A percentile compares a stretch with the other conserved stretches of the same genome.
Conservation (phyloP, 768 basidiomycete species). For the Tylopilus felleus region DNA sequence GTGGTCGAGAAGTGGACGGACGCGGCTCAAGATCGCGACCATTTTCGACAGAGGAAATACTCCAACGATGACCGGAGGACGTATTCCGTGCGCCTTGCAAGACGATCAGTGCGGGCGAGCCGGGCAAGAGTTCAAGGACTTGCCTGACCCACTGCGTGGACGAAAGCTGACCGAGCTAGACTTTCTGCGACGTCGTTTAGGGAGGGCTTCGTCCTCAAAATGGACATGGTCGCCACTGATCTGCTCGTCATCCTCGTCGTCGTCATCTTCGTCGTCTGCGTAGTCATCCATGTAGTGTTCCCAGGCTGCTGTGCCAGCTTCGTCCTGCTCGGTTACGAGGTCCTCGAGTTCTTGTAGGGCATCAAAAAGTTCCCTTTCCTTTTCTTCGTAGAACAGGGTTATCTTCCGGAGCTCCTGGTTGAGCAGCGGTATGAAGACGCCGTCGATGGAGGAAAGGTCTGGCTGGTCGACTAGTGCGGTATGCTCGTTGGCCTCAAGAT, state of each 20-base stretch:
- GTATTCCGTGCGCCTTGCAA: slow-evolving; percentile 11
- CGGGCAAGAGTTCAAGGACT: background rate
- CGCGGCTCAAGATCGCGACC: slow-evolving; percentile 34
- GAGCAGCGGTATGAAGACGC: slow-evolving; percentile 67
- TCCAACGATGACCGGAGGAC: slow-evolving; percentile 26
- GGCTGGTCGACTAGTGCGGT: slow-evolving; percentile 49
- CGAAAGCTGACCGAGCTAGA: slow-evolving; percentile 27
- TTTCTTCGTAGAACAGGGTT: slow-evolving; percentile 67
- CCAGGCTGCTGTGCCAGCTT: slow-evolving; percentile 47
- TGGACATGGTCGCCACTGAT: slow-evolving; percentile 17
- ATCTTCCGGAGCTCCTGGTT: slow-evolving; percentile 86
- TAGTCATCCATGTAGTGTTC: slow-evolving; percentile 50
- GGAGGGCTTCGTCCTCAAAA: slow-evolving; percentile 26
- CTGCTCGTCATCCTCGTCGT: slow-evolving; percentile 45
- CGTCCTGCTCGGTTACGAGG: slow-evolving; percentile 57
- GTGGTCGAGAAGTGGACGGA: slow-evolving; percentile 20
- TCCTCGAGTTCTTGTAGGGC: slow-evolving; percentile 59
- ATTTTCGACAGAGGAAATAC: slow-evolving; percentile 48
- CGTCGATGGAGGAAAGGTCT: slow-evolving; percentile 44
- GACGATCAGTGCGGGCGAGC: background rate
- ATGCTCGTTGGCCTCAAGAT: slow-evolving; percentile 65
- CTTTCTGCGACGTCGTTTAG: slow-evolving; percentile 36
- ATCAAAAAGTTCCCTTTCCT: slow-evolving; percentile 68
- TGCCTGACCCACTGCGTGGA: slow-evolving; percentile 25
- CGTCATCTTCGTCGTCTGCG: slow-evolving; percentile 55